Conservation (phyloP, 2,329 filamentous ascomycete species). For the Cryphonectria radicalis region DNA sequence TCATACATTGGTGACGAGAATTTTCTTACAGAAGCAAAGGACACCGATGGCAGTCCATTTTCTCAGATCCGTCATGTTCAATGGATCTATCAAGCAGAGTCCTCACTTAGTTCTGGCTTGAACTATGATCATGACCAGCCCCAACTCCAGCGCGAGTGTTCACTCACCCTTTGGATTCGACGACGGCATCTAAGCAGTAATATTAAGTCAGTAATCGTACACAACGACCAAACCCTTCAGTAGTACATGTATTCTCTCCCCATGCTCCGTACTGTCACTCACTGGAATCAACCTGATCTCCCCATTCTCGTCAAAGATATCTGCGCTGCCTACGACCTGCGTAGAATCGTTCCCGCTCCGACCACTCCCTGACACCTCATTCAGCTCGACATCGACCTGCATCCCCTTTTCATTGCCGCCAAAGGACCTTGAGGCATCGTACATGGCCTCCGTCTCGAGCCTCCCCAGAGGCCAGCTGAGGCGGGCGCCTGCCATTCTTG, state of each 20-base stretch:
- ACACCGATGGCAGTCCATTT: constrained; percentile 40
- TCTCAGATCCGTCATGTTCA: constrained; percentile 40
- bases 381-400: constrained; percentile 19
- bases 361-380: not conserved
- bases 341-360: constrained; percentile 10
- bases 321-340: constrained; percentile 31
- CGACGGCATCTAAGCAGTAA: constrained; percentile 35
- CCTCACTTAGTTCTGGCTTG: not conserved
- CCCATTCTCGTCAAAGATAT: constrained; percentile 32
- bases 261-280: not conserved
- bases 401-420: constrained; percentile 18
- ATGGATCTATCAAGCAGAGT: constrained; percentile 34
- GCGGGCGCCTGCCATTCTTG: constrained; percentile 14
- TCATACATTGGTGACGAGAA: not conserved
- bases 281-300: constrained; percentile 33
- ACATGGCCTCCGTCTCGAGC: constrained; percentile 5
- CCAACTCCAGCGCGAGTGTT: not conserved
- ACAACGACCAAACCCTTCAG: too few species aligned
- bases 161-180: constrained; percentile 38
- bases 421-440: constrained; percentile 8
- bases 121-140: too few species aligned
- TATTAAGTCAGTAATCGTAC: not conserved
- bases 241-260: not conserved
- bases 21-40: constrained; percentile 40
- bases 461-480: constrained; percentile 25